These are phyloP conservation scores for Hydnomerulius pinastri DNA, from an alignment of 768 basidiomycete species.

Conservation along the genomic window DNA sequence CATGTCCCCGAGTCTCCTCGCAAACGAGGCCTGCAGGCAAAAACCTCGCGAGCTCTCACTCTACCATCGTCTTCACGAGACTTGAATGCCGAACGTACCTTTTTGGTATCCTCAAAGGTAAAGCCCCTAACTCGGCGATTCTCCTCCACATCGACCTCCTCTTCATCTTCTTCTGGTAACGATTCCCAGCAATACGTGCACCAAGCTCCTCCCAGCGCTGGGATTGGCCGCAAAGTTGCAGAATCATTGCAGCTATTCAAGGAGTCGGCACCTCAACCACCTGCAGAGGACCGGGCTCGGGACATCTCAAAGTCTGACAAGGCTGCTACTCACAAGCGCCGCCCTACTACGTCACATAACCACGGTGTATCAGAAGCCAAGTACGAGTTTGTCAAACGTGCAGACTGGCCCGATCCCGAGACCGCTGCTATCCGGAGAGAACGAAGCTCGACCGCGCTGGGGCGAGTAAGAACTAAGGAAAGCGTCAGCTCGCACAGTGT, in stretches of 20 bases:
- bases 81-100: slow-evolving; percentile 7
- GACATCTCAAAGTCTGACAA: slow-evolving; percentile 24
- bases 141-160: slow-evolving; percentile 20
- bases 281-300: slow-evolving; percentile 35
- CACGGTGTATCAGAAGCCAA: slow-evolving; percentile 64
- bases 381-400: slow-evolving; percentile 81
- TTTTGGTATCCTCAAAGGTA: slow-evolving; percentile 28
- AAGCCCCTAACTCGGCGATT: slow-evolving; percentile 37
- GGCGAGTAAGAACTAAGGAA: slow-evolving; percentile 58
- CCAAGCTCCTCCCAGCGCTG: slow-evolving; percentile 26
- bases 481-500: slow-evolving; percentile 24
- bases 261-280: slow-evolving; percentile 53
- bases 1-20: slow-evolving; percentile 29
- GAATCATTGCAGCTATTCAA: slow-evolving; percentile 82
- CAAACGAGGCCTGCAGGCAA: slow-evolving; percentile 19
- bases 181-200: slow-evolving; percentile 3
- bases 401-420: slow-evolving; percentile 85
- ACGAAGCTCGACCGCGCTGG: slow-evolving; percentile 62
- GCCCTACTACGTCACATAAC: slow-evolving; percentile 36
- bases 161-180: slow-evolving; percentile 22
- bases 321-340: slow-evolving; percentile 30
- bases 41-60: slow-evolving; percentile 33
- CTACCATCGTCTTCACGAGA: slow-evolving; percentile 33
- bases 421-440: slow-evolving; percentile 68
- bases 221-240: slow-evolving; percentile 81